Evolutionary conservation across 495 filamentous ascomycete genomes (phyloP), one percentile per base, ranked within the genome.

Genomic region (Aspergillus steynii): DNA sequence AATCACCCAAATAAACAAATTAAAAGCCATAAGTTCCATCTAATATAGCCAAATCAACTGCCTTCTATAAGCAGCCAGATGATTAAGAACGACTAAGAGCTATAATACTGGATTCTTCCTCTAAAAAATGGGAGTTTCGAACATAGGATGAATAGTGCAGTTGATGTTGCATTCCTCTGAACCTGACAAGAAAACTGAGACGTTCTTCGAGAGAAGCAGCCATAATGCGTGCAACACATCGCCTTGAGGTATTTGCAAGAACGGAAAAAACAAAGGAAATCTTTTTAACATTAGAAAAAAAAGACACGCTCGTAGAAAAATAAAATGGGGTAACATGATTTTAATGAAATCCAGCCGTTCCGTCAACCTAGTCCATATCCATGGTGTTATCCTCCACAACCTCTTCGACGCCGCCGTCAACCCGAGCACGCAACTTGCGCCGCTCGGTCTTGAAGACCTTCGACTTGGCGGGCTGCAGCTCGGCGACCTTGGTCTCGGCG

Each of bases 401-500:
- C 26, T 53, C 51, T 3, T 53, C 51, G n/a, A 56, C 54, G 10
- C 54, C 54, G 8, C 54, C 54, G 32, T 56, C 54, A 28, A 56
- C 54, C 28, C 37, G 47, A 14, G 54, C 54, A 12, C 54, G 54
- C 54, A 56, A 47, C 32, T 34, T 42, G 20, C 42, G 54, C 32
- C 42, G 34, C 34, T 56, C 32, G 28, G n/a, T 37, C n/a, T 26
- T 26, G 32, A 47, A 45, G 32, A 56, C 34, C 54, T 56, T 56
- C 7, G 54, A 29, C 51, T 53, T 53, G 29, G 27, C 15, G 4
- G 27, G 27, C 15, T 29, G 10, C 34, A 25, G 14, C 3, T 20
- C 54, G 60, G 73, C 65, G 54, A 61, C 55, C 69, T 74, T 75
- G 65, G 58, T 76, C 67, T 69, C 57, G 1, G 7, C 37, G 29